Base-by-base conservation (phyloP, 2,329 filamentous ascomycete genomes). In the Zarea fungicola region DNA sequence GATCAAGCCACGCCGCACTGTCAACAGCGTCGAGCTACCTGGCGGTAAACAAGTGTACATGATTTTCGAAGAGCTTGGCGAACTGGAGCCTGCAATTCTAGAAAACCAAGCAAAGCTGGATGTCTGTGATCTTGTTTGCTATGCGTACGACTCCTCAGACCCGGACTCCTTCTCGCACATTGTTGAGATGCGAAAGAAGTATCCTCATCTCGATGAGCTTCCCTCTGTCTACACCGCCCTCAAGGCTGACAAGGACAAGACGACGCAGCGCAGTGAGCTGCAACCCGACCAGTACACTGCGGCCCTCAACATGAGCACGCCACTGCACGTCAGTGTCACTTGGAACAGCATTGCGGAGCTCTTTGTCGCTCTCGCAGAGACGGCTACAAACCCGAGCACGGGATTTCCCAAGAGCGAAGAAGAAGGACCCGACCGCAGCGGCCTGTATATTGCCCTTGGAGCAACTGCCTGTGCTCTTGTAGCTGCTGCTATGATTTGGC, bases 41-140 rank as follows among this genome's bases (percentile, higher is more conserved):
- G 93, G 93, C 9, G 93, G 93, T 44, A 96, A 95, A 65, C 93
- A 99, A 68, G 95, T 91, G 65, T 97, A 99, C 63, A 77, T 99
- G 28, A 97, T 99, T 51, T 76, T 97, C 21, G 89, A 96, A 61
- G 93, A 99, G 67, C 83, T 97, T 1, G 93, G 93, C 28, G 90
- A 97, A 66, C 75, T 96, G n/a, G 93, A 97, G 65, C 87, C 89
- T 0, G 93, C 93, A 11, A 90, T 97, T 48, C 74, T 99, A 3
- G 93, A 97, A 49, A 99, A 99, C 62, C 83, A 85, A 61, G 80
- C 83, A 37, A 96, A 95, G 67, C 76, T 99, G 13, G 89, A 96
- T 60, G 84, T 90, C 6, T 97, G 92, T 67, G 93, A 99, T 66
- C 77, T 99, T 21, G 79, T 99, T 39, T 95, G 92, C 68, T 97